Percentiles rank a stretch among this genome's conserved stretches.
Conservation (phyloP, 192 early-diverging fungal genomes). For the Mycoemilia scoparia region DNA sequence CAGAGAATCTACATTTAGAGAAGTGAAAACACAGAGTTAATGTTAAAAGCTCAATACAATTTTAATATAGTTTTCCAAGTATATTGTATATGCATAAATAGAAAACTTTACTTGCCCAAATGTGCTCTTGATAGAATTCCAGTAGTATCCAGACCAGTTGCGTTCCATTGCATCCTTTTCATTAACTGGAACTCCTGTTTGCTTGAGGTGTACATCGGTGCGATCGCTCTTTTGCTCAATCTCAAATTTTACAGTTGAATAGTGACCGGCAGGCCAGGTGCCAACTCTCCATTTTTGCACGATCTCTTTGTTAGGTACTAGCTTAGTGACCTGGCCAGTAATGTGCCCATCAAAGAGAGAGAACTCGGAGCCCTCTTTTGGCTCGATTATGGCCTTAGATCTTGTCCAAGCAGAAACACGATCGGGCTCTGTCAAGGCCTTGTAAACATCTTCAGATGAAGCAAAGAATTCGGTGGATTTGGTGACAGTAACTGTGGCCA, state of each 20-base stretch:
- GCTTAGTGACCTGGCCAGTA: constrained; percentile 51
- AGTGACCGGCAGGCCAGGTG: constrained; percentile 75
- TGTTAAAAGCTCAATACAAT: no score
- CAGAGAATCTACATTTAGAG: no score
- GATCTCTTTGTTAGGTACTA: constrained; percentile 57
- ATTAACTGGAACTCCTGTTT: constrained; percentile 71
- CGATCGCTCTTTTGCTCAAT: constrained; percentile 51
- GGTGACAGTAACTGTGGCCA: constrained; percentile 43
- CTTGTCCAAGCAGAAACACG: constrained; percentile 68
- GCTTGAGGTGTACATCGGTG: constrained; percentile 50
- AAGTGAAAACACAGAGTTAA: no score
- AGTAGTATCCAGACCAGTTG: constrained; percentile 89
- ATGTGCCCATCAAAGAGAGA: constrained; percentile 80
- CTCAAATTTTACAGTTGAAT: constrained; percentile 57
- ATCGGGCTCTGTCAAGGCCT: constrained; percentile 54
- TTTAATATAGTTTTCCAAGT: no score
- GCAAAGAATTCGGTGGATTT: constrained; percentile 71
- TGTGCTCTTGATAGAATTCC: constrained; percentile 74
- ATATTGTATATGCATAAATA: no score
- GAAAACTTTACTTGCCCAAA: constrained; percentile 58
- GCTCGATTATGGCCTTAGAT: constrained; percentile 39
- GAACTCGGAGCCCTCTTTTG: constrained; percentile 42
- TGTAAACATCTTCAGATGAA: constrained; percentile 60
- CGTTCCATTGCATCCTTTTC: constrained; percentile 66
- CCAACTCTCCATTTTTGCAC: constrained; percentile 72